phyloP scores from a whole-genome alignment of 129 eudicot genomes.

The Artemisia annua region DNA sequence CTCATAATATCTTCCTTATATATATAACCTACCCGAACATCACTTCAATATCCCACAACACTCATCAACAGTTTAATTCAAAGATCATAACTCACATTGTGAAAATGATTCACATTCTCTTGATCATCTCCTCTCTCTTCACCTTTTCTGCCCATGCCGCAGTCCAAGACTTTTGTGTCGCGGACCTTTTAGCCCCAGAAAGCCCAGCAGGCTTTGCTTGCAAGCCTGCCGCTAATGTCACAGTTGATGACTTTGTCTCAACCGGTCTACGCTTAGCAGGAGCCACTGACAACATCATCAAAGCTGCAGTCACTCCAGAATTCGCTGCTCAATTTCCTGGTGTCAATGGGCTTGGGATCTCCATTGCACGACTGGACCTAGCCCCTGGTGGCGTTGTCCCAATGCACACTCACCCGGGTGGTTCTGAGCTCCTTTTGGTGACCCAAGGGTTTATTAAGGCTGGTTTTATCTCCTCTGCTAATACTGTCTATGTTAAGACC shows the following conservation, averaged over 20 bases:
- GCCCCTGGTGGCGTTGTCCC: constrained; percentile 71
- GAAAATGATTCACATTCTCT: constrained; percentile 47
- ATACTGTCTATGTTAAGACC: constrained; percentile 52
- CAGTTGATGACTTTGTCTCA: constrained; percentile 61
- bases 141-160: constrained; percentile 41
- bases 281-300: constrained; percentile 73
- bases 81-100: background rate
- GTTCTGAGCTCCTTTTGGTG: constrained; percentile 62
- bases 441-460: constrained; percentile 58
- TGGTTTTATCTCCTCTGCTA: constrained; percentile 66
- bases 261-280: constrained; percentile 49
- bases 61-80: constrained; percentile 12
- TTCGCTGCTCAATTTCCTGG: constrained; percentile 70
- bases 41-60: constrained; percentile 6
- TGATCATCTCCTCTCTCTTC: constrained; percentile 42
- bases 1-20: constrained; percentile 23
- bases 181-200: constrained; percentile 50
- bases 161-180: constrained; percentile 82
- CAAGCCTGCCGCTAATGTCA: constrained; percentile 49
- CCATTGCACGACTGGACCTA: constrained; percentile 68
- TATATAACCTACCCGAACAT: constrained; percentile 25
- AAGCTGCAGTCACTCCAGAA: constrained; percentile 71
- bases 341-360: constrained; percentile 76
- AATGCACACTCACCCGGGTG: constrained; percentile 83
- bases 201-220: constrained; percentile 80